Evolutionary conservation across 768 basidiomycete species (phyloP), one percentile per base, ranked within the genome.

Genomic region (Leccinum aurantiacum): DNA sequence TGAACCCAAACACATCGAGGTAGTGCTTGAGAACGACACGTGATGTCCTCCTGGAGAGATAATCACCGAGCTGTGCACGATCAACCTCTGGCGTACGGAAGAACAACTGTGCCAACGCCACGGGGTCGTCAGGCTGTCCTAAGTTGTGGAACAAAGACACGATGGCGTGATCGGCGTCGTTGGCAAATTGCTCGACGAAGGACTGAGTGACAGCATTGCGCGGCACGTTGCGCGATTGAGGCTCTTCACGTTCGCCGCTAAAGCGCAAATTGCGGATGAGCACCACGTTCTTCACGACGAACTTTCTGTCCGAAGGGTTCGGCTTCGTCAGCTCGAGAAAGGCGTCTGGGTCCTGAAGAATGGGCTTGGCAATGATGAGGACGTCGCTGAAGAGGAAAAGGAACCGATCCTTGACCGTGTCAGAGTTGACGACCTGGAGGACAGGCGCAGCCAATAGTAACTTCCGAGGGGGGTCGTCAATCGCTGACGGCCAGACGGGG

Each of bases 301-400:
- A 96, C 70, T 86, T 87, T 68, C 88, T 82, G 66, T 95, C 93
- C 19, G 79, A 72, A 3, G 78, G 77, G 57, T 80, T 76, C 24
- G 84, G 84, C 58, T 85, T 84, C 58, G 81, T 75, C 54, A 77
- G 71, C 66, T 89, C 88, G 51, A 85, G 74, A 35, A 86, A 78
- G 37, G 78, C 76, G 63, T 91, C 89, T 53, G 84, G 81, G 48
- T 90, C 87, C 38, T 84, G 82, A 56, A 86, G 78, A 60, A 95
- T 80, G 13, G 95, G 95, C 73, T 98, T 98, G 44, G 95, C 89
- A 64, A 98, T 85, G 73, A 98, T 83, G 57, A 98, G 84, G 56
- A 98, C 84, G 72, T 99, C 97, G 73, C 80, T 93, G 82, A 99
- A 99, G n/a, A 98, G 82, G 79, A 98, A 95, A 10, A 98, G 83